phyloP scores from a whole-genome alignment of 2,329 filamentous ascomycete species.

The Myriangium duriaei region DNA sequence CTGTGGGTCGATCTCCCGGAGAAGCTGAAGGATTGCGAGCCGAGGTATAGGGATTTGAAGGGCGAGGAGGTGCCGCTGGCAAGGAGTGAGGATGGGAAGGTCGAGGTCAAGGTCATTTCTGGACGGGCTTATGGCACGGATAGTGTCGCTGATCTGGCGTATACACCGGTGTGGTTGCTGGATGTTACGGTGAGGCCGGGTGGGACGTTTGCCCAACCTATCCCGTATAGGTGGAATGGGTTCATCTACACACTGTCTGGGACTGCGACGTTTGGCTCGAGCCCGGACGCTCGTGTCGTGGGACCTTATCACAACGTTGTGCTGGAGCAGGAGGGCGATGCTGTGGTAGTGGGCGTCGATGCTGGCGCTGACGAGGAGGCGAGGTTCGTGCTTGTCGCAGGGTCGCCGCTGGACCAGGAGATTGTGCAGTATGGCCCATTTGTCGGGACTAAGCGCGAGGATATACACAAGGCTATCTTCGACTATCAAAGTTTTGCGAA shows the following conservation, averaged over 20 bases:
- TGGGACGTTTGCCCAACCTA: constrained; percentile 58
- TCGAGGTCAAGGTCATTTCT: constrained; percentile 79
- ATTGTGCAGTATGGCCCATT: constrained; percentile 79
- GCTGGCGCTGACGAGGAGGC: constrained; percentile 49
- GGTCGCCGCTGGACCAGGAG: constrained; percentile 66
- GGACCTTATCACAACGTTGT: constrained; percentile 77
- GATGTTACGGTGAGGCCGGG: constrained; percentile 73
- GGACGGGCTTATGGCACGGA: constrained; percentile 76
- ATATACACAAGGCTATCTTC: constrained; percentile 62
- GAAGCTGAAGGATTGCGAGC: constrained; percentile 75
- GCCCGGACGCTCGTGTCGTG: constrained; percentile 39
- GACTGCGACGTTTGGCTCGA: constrained; percentile 49
- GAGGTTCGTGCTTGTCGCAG: constrained; percentile 60
- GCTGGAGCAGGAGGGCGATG: constrained; percentile 68
- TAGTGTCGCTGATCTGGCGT: constrained; percentile 77
- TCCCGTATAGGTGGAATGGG: constrained; percentile 76
- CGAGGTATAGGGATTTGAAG: constrained; percentile 76
- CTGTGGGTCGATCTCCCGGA: constrained; percentile 88
- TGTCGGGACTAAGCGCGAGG: constrained; percentile 59
- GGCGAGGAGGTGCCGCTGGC: constrained; percentile 66
- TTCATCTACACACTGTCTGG: constrained; percentile 82
- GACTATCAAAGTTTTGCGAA: constrained; percentile 63
- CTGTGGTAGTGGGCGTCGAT: constrained; percentile 57
- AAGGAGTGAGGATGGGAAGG: constrained; percentile 58
- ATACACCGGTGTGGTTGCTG: constrained; percentile 94